phyloP scores from a whole-genome alignment of 208 protist genomes.

The Acanthamoeba healyi region DNA sequence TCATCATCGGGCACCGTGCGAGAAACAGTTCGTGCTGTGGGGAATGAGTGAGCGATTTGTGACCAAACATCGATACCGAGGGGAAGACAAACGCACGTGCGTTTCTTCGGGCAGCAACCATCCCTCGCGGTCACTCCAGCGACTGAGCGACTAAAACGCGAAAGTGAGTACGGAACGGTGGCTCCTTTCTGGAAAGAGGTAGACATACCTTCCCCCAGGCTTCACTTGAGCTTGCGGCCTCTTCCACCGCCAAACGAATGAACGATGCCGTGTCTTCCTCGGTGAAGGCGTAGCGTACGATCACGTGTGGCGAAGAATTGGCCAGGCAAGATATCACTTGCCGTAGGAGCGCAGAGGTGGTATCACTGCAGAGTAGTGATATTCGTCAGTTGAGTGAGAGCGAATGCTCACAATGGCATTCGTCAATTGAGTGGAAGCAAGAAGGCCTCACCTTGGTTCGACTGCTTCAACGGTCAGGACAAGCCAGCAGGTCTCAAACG shows the following conservation, averaged over 20 bases:
- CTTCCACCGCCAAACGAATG: not conserved
- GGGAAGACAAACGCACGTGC: not conserved
- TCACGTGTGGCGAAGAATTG: not conserved
- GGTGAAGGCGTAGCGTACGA: slow-evolving; percentile 4
- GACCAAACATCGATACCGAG: not conserved
- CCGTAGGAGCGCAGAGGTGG: not conserved
- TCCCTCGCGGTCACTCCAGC: slow-evolving; percentile 30
- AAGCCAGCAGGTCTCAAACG: slow-evolving; percentile 8
- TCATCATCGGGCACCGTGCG: slow-evolving; percentile 30
- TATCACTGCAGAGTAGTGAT: not conserved
- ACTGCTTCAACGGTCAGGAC: not conserved
- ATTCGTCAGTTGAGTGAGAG: not conserved
- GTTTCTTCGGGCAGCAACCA: slow-evolving; percentile 33
- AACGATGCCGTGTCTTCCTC: not conserved
- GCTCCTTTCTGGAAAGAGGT: not conserved
- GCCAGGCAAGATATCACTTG: not conserved
- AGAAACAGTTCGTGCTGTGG: slow-evolving; percentile 31
- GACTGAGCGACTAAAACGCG: not conserved
- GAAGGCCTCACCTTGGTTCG: not conserved
- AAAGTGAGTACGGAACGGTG: not conserved
- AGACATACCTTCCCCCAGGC: not conserved
- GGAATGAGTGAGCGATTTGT: not conserved
- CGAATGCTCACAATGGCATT: not conserved
- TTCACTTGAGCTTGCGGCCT: not conserved
- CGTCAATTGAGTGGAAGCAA: not conserved